Evolutionary conservation across 257 asterid species (phyloP).

Genomic region (Thymus quinquecostatus): DNA sequence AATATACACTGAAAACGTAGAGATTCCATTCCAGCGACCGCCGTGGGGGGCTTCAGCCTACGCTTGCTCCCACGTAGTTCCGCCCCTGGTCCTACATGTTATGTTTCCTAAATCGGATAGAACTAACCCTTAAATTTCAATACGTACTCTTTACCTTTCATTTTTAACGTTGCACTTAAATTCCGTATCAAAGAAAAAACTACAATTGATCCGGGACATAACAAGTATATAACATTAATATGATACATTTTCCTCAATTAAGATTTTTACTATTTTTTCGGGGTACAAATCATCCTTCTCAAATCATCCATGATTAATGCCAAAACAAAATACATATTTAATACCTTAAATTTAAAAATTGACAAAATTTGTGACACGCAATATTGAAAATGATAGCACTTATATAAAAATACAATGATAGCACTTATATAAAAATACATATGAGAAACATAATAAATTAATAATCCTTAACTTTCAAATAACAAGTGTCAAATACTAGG

Average conservation of each 20-base stretch:
- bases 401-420: neutral
- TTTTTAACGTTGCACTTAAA: too few relatives aligned
- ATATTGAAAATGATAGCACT: constrained; percentile 16
- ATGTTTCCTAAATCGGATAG: too few relatives aligned
- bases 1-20: too few relatives aligned
- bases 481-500: constrained; percentile 17
- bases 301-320: neutral
- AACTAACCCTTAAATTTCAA: too few relatives aligned
- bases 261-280: neutral
- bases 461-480: constrained; percentile 7
- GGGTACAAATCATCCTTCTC: constrained; percentile 15
- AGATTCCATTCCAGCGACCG: too few relatives aligned
- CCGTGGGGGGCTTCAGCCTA: too few relatives aligned
- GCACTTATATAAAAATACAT: neutral
- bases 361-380: constrained; percentile 1
- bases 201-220: too few relatives aligned
- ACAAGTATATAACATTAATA: neutral
- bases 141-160: too few relatives aligned
- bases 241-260: neutral
- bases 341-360: neutral
- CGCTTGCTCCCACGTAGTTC: too few relatives aligned
- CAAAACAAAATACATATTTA: too few relatives aligned
- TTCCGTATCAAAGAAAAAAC: too few relatives aligned
- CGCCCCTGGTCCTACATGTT: too few relatives aligned
- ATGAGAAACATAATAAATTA: neutral